phyloP scores from a whole-genome alignment of 345 rosid species.

The Noccaea caerulescens region DNA sequence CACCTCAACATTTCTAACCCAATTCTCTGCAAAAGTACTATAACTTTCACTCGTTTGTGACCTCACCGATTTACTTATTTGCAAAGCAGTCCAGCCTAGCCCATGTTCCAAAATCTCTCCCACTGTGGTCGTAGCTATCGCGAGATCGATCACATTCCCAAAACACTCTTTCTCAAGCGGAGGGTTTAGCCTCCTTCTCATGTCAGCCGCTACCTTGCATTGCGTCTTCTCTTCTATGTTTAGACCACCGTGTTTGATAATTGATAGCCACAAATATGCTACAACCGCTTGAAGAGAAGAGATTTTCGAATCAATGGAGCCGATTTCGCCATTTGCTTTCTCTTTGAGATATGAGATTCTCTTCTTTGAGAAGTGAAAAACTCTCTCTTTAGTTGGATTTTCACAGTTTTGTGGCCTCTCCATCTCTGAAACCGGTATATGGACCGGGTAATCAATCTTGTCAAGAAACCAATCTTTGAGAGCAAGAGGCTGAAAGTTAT shows the following conservation, averaged over 20 bases:
- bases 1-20: slow-evolving; percentile 13
- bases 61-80: slow-evolving; percentile 26
- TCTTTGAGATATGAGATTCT: slow-evolving; percentile 42
- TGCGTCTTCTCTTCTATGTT: slow-evolving; percentile 26
- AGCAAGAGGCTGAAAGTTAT: slow-evolving; percentile 17
- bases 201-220: slow-evolving; percentile 34
- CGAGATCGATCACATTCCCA: slow-evolving; percentile 25
- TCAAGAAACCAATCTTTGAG: slow-evolving; percentile 40
- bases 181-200: slow-evolving; percentile 40
- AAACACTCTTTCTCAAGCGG: slow-evolving; percentile 33
- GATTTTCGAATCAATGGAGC: background rate
- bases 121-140: slow-evolving; percentile 21
- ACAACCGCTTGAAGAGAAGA: slow-evolving; percentile 47
- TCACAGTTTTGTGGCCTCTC: background rate
- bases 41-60: slow-evolving; percentile 30
- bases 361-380: slow-evolving; percentile 44
- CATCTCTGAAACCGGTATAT: slow-evolving; percentile 37
- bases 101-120: slow-evolving; percentile 37
- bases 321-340: slow-evolving; percentile 43
- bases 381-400: slow-evolving; percentile 33
- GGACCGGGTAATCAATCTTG: slow-evolving; percentile 22
- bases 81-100: slow-evolving; percentile 37
- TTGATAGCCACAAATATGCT: slow-evolving; percentile 42
- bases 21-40: slow-evolving; percentile 21
- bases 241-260: slow-evolving; percentile 6